Conservation (phyloP, 345 rosid species). For the Kernera saxatilis region DNA sequence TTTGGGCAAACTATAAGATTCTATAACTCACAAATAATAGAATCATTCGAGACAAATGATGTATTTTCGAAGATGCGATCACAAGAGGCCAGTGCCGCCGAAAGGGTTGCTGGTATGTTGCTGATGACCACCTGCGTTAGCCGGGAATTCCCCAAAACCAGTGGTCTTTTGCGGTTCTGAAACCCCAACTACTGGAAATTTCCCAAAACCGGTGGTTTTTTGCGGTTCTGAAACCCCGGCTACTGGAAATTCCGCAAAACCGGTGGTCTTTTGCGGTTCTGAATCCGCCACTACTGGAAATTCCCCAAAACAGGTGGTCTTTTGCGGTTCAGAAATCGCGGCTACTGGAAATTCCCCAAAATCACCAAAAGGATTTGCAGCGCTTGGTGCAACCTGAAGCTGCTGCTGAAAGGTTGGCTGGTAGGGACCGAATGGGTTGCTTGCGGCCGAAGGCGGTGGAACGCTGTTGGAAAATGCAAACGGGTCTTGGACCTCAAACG, state of each 20-base stretch:
- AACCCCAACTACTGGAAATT: not conserved
- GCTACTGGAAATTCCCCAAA: conserved; percentile 31
- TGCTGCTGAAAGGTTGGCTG: conserved; percentile 49
- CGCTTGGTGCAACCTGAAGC: conserved; percentile 39
- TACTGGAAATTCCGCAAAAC: not conserved
- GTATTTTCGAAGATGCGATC: conserved; percentile 10
- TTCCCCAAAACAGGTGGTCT: not conserved
- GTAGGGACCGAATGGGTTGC: conserved; percentile 68
- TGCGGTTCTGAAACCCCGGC: not conserved
- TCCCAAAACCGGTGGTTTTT: not conserved
- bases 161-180: not conserved
- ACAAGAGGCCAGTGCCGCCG: conserved; percentile 67
- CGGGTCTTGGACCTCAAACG: conserved; percentile 72
- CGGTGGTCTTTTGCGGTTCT: not conserved
- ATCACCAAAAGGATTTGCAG: conserved; percentile 83
- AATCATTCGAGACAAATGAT: not conserved
- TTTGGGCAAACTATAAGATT: no score
- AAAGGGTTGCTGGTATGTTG: conserved; percentile 73
- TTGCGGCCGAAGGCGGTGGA: conserved; percentile 35
- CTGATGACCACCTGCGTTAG: conserved; percentile 28
- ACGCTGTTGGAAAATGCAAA: conserved; percentile 44
- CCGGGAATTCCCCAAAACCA: conserved; percentile 19
- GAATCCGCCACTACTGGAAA: not conserved
- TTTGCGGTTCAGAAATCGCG: not conserved
- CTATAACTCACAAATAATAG: not conserved